Evolutionary conservation across 768 basidiomycete genomes (phyloP).

Genomic region (Cantharellus anzutake): DNA sequence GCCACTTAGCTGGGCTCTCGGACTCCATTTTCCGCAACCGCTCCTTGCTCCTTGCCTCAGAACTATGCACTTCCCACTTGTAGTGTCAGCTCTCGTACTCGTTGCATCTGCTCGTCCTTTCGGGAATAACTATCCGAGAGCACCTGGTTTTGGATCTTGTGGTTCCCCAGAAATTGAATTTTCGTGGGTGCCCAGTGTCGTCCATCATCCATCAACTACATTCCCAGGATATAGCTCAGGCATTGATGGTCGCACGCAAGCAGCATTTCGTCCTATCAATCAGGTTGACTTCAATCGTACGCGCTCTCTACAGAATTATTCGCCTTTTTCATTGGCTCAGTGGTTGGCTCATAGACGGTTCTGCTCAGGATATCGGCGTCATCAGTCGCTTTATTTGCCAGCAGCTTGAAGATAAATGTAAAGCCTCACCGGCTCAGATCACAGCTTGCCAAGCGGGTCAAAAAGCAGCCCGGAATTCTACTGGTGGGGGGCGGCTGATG

Average conservation of each 20-base stretch:
- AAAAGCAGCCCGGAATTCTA: background rate
- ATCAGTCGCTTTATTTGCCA: slow-evolving; percentile 4
- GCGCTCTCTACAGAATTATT: background rate
- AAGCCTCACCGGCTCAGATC: background rate
- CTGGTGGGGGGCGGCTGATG: slow-evolving; percentile 3
- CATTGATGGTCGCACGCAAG: slow-evolving; percentile 3
- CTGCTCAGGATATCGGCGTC: background rate
- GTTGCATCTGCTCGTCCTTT: background rate
- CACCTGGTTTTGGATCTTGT: background rate
- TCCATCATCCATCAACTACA: background rate
- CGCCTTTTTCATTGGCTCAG: background rate
- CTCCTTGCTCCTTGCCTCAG: background rate
- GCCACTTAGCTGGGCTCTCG: background rate
- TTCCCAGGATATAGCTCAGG: background rate
- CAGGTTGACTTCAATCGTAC: slow-evolving; percentile 3
- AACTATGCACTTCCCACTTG: background rate
- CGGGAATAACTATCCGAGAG: background rate
- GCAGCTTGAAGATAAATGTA: background rate
- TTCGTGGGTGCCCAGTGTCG: background rate
- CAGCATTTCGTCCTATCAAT: slow-evolving; percentile 3
- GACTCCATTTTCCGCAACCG: background rate
- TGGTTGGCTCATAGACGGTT: background rate
- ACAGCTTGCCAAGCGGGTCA: background rate
- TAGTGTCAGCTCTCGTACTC: background rate
- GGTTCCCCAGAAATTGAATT: background rate